Conservation (phyloP, 129 eudicot species). For the Saussurea involucrata region DNA sequence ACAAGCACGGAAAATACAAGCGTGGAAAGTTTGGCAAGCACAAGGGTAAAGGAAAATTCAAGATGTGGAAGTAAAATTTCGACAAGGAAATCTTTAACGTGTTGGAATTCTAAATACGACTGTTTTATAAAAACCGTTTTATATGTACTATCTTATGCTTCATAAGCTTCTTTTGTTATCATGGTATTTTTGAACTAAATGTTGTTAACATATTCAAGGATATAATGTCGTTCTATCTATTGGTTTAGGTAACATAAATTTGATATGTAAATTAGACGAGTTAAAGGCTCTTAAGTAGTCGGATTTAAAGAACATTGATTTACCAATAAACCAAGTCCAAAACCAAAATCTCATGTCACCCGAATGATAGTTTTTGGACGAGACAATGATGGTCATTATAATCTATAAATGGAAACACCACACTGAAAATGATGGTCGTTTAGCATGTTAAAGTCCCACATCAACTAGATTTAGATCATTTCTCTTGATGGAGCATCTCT, state of each 20-base stretch:
- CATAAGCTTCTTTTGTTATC: not conserved
- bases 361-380: no score
- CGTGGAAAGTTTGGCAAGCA: slow-evolving; percentile 31
- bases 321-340: not conserved
- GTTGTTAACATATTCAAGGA: not conserved
- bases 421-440: not conserved
- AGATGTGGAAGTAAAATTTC: slow-evolving; percentile 19
- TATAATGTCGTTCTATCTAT: not conserved
- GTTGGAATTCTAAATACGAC: not conserved
- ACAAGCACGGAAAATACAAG: slow-evolving; percentile 24
- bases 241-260: not conserved
- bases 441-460: no score
- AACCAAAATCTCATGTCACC: not conserved
- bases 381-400: not conserved
- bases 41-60: slow-evolving; percentile 33
- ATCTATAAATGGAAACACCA: not conserved
- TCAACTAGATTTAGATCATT: no score
- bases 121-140: not conserved
- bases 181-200: not conserved
- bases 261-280: no score
- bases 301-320: not conserved
- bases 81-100: not conserved
- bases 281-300: no score
- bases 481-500: no score
- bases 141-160: not conserved